Evolutionary conservation across 352 stramenopile genomes (phyloP).

Genomic region (Phytophthora sp.): DNA sequence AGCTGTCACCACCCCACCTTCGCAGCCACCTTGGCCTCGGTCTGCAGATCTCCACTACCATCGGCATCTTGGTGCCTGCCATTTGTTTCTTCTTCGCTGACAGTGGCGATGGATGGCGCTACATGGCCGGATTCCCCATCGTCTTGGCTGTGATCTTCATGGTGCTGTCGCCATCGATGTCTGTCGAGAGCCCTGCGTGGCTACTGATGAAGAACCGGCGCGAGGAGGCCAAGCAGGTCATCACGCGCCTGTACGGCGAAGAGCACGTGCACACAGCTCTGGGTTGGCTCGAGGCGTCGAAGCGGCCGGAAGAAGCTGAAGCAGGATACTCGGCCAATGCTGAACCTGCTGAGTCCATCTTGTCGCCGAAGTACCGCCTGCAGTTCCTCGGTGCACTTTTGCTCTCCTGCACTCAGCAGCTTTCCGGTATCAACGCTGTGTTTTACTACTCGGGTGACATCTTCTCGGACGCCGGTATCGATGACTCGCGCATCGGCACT

Average conservation of each 20-base stretch:
- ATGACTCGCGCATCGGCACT: background rate
- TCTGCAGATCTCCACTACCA: too few species aligned
- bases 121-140: constrained; percentile 54
- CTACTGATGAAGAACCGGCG: too few species aligned
- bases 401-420: constrained; percentile 37
- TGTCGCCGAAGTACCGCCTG: constrained; percentile 31
- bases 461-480: background rate
- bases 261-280: too few species aligned
- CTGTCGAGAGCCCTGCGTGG: constrained; percentile 18
- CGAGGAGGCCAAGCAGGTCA: constrained; percentile 11
- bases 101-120: constrained; percentile 48
- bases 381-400: constrained; percentile 43
- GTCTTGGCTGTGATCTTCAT: constrained; percentile 47
- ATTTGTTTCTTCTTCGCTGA: too few species aligned
- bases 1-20: too few species aligned
- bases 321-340: background rate
- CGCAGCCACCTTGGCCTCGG: too few species aligned
- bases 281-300: constrained; percentile 7
- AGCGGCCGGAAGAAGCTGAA: constrained; percentile 4
- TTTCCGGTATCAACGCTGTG: background rate
- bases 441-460: background rate
- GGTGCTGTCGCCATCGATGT: constrained; percentile 21
- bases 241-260: too few species aligned
- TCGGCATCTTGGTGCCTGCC: too few species aligned
- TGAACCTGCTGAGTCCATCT: constrained; percentile 15